A percentile compares a stretch with the other conserved stretches of the same genome.
Conservation (phyloP, 108 stramenopile species). For the Skeletonema tropicum region DNA sequence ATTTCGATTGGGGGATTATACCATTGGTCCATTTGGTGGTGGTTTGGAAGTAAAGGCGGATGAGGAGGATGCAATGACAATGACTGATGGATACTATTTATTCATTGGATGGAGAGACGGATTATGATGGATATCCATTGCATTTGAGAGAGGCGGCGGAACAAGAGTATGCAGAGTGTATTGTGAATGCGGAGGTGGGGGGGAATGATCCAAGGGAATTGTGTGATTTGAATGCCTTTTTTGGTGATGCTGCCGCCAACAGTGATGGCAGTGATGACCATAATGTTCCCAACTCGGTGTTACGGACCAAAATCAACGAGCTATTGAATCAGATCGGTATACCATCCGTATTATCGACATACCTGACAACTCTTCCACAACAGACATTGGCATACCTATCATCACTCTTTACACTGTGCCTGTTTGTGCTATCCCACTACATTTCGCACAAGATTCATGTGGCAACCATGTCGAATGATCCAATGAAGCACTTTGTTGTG, state of each 20-base stretch:
- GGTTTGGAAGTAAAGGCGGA: neutral
- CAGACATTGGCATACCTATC: slow-evolving; percentile 42
- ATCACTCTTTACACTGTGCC: slow-evolving; percentile 33
- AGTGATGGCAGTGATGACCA: neutral
- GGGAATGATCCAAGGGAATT: slow-evolving; percentile 25
- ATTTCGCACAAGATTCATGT: slow-evolving; percentile 29
- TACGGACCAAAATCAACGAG: slow-evolving; percentile 21
- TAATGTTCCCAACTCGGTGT: neutral
- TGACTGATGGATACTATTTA: slow-evolving; percentile 39
- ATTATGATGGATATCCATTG: slow-evolving; percentile 36
- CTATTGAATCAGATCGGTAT: slow-evolving; percentile 12
- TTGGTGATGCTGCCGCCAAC: neutral
- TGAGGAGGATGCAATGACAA: neutral
- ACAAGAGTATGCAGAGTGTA: slow-evolving; percentile 36
- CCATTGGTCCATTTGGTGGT: neutral
- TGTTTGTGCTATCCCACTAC: slow-evolving; percentile 35
- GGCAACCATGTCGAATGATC: slow-evolving; percentile 23
- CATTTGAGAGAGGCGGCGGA: slow-evolving; percentile 24
- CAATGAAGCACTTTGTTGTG: slow-evolving; percentile 43
- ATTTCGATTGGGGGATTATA: too few relatives aligned
- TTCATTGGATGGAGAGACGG: slow-evolving; percentile 39
- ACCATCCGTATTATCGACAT: slow-evolving; percentile 16
- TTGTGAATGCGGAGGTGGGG: slow-evolving; percentile 17
- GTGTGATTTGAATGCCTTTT: slow-evolving; percentile 29
- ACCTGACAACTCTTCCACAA: slow-evolving; percentile 30